These are phyloP conservation scores for Phytopythium boreale DNA, from an alignment of 352 stramenopile genomes.

Conservation along the genomic window DNA sequence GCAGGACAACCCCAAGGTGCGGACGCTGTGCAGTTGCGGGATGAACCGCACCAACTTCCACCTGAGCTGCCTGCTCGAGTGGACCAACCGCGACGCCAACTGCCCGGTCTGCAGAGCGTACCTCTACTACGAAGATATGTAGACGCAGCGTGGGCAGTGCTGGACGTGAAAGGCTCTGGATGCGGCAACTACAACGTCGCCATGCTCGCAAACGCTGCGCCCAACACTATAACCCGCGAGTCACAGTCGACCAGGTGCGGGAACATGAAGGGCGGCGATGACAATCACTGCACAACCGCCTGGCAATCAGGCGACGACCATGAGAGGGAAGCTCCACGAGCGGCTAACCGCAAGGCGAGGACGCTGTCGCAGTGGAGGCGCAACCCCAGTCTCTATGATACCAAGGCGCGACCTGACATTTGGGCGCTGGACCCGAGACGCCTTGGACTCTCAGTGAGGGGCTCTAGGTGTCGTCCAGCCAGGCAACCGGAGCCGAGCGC, in stretches of 20 bases:
- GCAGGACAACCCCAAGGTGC: constrained; percentile 74
- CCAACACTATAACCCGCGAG: too few relatives aligned
- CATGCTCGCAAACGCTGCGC: too few relatives aligned
- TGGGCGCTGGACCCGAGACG: neutral
- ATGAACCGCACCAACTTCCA: constrained; percentile 91
- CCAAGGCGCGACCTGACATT: neutral
- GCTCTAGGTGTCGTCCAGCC: constrained; percentile 7
- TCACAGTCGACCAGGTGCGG: neutral
- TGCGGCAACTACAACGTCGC: neutral
- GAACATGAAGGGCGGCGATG: neutral
- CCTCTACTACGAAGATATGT: constrained; percentile 85
- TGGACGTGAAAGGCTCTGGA: neutral
- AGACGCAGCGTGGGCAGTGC: neutral
- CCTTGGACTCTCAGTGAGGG: neutral
- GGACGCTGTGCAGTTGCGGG: constrained; percentile 84
- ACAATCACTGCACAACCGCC: neutral
- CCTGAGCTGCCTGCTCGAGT: constrained; percentile 85
- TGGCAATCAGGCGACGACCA: neutral
- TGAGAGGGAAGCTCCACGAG: neutral
- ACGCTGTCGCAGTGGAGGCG: neutral
- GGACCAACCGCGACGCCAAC: constrained; percentile 80
- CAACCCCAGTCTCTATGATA: neutral
- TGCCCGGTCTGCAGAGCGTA: constrained; percentile 85
- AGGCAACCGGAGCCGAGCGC: constrained; percentile 17
- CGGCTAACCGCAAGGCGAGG: neutral